Conservation (phyloP, 192 early-diverging fungal genomes). For the Coemansia aciculifera region DNA sequence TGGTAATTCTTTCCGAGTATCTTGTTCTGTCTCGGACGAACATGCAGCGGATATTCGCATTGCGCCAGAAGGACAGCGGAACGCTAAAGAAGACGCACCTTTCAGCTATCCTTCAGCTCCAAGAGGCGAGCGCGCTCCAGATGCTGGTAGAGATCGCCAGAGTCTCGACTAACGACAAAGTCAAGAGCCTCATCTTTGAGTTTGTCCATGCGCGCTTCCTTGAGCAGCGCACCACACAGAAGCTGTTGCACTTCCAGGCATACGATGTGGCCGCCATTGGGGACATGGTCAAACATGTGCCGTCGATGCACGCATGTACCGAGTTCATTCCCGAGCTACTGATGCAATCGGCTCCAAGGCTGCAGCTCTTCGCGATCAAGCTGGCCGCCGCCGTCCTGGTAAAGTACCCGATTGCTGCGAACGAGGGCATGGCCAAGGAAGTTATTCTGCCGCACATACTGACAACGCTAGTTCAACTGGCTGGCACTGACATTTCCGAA, state of each 20-base stretch:
- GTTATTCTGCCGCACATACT: constrained; percentile 51
- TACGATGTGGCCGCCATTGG: constrained; percentile 57
- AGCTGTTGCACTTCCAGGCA: constrained; percentile 64
- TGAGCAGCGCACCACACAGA: constrained; percentile 57
- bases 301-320: constrained; percentile 63
- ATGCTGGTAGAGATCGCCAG: constrained; percentile 54
- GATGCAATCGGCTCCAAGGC: constrained; percentile 34
- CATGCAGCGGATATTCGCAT: constrained; percentile 45
- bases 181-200: constrained; percentile 45
- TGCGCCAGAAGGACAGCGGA: constrained; percentile 25
- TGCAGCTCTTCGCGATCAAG: constrained; percentile 47
- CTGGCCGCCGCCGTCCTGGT: constrained; percentile 39
- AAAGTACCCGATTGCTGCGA: constrained; percentile 47
- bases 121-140: constrained; percentile 60
- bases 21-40: constrained; percentile 50
- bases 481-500: constrained; percentile 24
- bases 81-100: constrained; percentile 41
- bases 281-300: constrained; percentile 61
- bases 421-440: constrained; percentile 49
- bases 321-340: constrained; percentile 63
- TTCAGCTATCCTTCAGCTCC: constrained; percentile 56
- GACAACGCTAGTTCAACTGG: constrained; percentile 40
- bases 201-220: constrained; percentile 66
- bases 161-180: constrained; percentile 14
- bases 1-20: constrained; percentile 45